Evolutionary conservation across 768 basidiomycete genomes (phyloP), one percentile per base, ranked within the genome.

Genomic region (Daedaleopsis sinensis): DNA sequence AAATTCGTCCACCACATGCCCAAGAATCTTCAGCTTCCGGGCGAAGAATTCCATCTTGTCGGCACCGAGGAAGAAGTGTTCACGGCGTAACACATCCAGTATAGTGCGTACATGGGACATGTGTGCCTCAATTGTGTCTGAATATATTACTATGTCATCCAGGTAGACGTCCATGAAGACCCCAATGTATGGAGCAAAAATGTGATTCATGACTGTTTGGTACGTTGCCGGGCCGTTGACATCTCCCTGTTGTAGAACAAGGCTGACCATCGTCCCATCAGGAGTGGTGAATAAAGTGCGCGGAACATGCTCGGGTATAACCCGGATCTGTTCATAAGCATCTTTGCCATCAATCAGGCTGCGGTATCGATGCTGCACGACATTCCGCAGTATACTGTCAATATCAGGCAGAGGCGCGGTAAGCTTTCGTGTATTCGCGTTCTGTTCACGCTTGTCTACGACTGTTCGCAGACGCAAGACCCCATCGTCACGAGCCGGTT

Each of bases 141-240:
- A 74, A 55, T 71, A 74, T 38, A 76, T 65, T 1, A 76, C 63
- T 18, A 79, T 68, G 42, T 74, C 72, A 48, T 77, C 74, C 1
- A 76, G 67, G 55, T 76, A 77, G 0, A 74, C 71, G 50, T 77
- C 71, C 68, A 77, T 71, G 58, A 71, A 76, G 0, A 68, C 65
- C 0, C 72, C 71, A 13, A 77, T 70, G 52, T 67, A 70, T 1
- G 66, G 59, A 1, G 56, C 63, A 51, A 77, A 76, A 1, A 80
- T 68, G 53, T 79, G 69, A 55, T 80, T 80, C 77, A 81, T 81
- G 0, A 81, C 51, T 0, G 77, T 65, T 60, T 81, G 79, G 67
- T 77, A 80, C 0, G 79, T 81, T 49, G 74, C 71, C 3, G 73
- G 67, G 0, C 67, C 72, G 51, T 76, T 76, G 37, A 67, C 64